Percentiles rank a stretch among this genome's conserved stretches.
phyloP scores from a whole-genome alignment of 257 asterid species.

The Solanum peruvianum region DNA sequence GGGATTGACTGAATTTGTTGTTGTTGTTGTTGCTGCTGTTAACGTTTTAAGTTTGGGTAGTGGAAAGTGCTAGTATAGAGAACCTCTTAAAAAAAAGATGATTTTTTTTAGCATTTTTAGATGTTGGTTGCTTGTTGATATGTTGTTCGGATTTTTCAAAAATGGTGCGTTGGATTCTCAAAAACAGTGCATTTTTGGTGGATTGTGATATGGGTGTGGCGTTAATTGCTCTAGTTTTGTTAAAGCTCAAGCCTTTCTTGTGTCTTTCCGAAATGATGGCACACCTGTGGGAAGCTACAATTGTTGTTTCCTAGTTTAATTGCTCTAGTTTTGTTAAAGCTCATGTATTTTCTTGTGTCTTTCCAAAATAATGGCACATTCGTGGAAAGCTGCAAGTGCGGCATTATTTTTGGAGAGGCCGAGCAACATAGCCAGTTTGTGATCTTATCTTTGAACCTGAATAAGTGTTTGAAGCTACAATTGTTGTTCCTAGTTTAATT shows the following conservation, averaged over 20 bases:
- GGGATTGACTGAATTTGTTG: not conserved
- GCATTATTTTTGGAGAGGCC: not conserved
- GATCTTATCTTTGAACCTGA: not conserved
- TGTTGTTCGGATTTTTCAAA: not conserved
- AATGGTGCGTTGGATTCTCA: not conserved
- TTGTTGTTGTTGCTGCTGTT: not conserved
- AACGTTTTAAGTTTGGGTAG: not conserved
- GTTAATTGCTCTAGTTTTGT: not conserved
- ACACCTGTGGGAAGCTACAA: not conserved
- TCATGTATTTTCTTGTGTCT: not conserved
- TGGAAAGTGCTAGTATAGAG: not conserved
- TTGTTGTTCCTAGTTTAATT: not conserved
- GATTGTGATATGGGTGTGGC: not conserved
- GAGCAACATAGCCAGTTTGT: not conserved
- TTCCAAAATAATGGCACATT: not conserved
- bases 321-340: not conserved
- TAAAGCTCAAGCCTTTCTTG: not conserved
- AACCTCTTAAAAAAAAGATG: not conserved
- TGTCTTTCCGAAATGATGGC: not conserved
- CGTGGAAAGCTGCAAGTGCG: not conserved
- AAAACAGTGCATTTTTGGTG: not conserved
- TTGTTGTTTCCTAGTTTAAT: not conserved
- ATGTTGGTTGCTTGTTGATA: not conserved
- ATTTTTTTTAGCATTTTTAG: not conserved
- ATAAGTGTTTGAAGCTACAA: not conserved